Base-by-base conservation (phyloP, 1,284 basidiomycete species). In the Tylopilus microsporus region DNA sequence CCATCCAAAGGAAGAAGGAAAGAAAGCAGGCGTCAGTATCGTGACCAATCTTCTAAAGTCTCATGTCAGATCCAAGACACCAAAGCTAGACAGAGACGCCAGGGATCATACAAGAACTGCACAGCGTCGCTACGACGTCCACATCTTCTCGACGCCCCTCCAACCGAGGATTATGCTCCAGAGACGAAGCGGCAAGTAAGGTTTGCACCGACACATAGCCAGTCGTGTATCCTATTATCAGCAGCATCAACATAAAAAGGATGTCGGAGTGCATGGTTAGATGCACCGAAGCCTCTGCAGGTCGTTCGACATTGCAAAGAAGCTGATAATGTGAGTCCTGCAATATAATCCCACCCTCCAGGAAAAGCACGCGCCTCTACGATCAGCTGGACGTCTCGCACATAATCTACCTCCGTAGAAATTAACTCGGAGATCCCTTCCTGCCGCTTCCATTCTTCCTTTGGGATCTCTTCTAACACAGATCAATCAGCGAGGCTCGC, bases 361-460 rank as follows among this genome's bases (percentile, higher is more conserved):
- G 91, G 59, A 94, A 87, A 21, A 95, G 80, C 70, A 25, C 25
- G 25, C 97, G 94, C 25, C 25, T 25, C 25, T 25, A 25, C 25
- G 25, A 25, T 25, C 25, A 25, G 25, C 25, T 25, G 25, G 49
- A 97, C 72, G 72, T 95, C 92, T 30, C 91, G 82, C 52, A 97
- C 92, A 69, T 96, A 97, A 0, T 88, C 83, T 15, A 78, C 80
- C 71, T 98, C 95, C 0, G 94, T 97, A 3, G 82, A 81, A 64
- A 97, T 94, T 50, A 98, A 79, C 74, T 98, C 94, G 68, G 95
- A 97, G 51, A 96, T 95, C 0, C 84, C 85, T 78, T 97, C 94
- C 73, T 98, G 95, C 47, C 94, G 80, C 61, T 87, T 89, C 46
- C 94, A 81, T 83, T 25, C 25, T 25, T 25, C 25, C 25, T 25